Base-by-base conservation (phyloP, 805 yeast genomes). In the Zygosaccharomyces bailii region DNA sequence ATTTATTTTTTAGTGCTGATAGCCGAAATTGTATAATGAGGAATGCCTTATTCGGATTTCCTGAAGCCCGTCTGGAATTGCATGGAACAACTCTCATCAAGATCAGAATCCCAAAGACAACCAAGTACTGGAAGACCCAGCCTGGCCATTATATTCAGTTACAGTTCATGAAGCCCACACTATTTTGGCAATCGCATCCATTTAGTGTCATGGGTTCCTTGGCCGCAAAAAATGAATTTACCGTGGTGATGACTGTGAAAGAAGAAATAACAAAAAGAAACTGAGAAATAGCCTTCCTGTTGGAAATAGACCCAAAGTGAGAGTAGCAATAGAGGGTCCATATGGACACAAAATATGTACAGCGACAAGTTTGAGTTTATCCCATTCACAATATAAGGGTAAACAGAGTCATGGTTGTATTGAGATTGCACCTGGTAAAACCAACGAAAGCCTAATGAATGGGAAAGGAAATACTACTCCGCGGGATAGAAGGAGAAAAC, bases 111-210 rank as follows among this genome's bases (percentile, higher is more conserved):
- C 38, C 49, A 10, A 45, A 42, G 18, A 11, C 33, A 9, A 13
- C 23, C n/a, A 36, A 35, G 8, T 13, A 16, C 43, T 74, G 76
- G 73, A 55, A 56, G 30, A 57, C 66, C 4, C 51, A 51, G 42
- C 74, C 78, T 4, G 72, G 74, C 38, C 65, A 67, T 21, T 68
- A 59, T 51, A 69, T 65, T 0, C 73, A 64, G 51, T 56, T 76
- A 21, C 63, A 71, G 57, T 73, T 76, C 55, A 48, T 74, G 43
- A 63, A 68, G 32, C 69, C 72, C n/a, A 50, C 56, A 1, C 56
- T 68, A 38, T 74, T 74, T 63, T 75, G 74, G 71, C 76, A 75
- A 49, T 70, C 74, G 11, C 78, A 75, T 52, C 79, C 80, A 6
- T 74, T 76, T 43, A 74, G 25, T 9, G 5, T 21, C 25, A 21